Evolutionary conservation across 345 rosid species (phyloP), one percentile per base, ranked within the genome.

Genomic region (Moricandia arvensis): DNA sequence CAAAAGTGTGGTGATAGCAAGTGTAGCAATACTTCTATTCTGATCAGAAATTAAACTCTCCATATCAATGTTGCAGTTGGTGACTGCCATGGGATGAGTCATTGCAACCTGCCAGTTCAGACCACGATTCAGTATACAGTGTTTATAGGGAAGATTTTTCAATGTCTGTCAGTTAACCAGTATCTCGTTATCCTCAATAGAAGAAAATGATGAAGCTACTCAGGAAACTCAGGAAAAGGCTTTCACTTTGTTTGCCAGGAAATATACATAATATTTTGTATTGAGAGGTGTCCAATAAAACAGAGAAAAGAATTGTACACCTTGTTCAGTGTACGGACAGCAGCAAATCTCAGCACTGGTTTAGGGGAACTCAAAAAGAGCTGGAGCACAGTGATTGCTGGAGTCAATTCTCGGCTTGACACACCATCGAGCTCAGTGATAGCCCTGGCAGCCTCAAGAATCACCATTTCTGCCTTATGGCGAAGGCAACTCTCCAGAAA

Each of bases 81-180:
- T 90, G 62, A 95, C 96, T 60, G 97, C 97, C 97, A 92, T 89
- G 37, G 99, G 99, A 88, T 95, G 99, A 34, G 93, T 95, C 99
- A 95, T 92, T 57, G 99, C 97, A 83, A 95, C 99, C 99, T 95
- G 88, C 90, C 27, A 51, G 41, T 62, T 54, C 27, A 68, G 47
- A 68, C 53, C 6, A 27, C 7, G 1, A 49, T 30, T 74, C 8
- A 74, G 45, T 67, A 15, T 35, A 53, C 35, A 66, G 67, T 30
- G 66, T 24, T 26, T n/a, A 37, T 37, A 37, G 63, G 65, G 53
- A 34, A 37, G 18, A 53, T 10, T 15, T 24, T 26, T 72, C 21
- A 11, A 27, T 26, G 54, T 16, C 53, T 49, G 15, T 38, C 65
- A 69, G 55, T 69, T 38, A 8, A 37, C 17, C 31, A 55, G 24